These are phyloP conservation scores for Sherardia arvensis DNA, from an alignment of 257 asterid species.

Conservation along the genomic window DNA sequence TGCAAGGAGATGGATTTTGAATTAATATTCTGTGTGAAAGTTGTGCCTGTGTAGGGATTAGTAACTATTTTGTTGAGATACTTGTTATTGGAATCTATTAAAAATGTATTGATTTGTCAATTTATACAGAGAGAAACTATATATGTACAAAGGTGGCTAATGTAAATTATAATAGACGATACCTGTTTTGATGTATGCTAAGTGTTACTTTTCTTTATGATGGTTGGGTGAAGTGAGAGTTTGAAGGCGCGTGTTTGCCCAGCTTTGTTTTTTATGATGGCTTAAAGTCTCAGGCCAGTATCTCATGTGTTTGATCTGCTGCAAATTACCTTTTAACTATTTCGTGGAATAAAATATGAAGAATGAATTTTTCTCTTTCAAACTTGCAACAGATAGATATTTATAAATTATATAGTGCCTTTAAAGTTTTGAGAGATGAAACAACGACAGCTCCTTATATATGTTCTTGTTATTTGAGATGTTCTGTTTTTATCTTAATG, in stretches of 20 bases:
- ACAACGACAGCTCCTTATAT: too few relatives aligned
- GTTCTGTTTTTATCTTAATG: neutral
- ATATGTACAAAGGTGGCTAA: neutral
- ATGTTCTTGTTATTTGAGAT: too few relatives aligned
- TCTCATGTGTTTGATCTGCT: too few relatives aligned
- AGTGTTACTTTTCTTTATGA: neutral
- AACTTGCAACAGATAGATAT: too few relatives aligned
- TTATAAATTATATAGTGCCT: neutral
- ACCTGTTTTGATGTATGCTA: neutral
- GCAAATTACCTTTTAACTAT: neutral
- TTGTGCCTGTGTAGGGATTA: neutral
- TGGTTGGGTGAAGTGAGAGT: neutral
- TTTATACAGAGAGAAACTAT: neutral
- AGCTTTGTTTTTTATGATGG: neutral
- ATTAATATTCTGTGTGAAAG: neutral
- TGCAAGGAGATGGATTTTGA: neutral
- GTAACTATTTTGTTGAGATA: neutral
- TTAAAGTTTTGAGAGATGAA: neutral
- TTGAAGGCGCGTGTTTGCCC: neutral
- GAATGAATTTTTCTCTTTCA: neutral
- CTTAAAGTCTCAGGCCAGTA: neutral
- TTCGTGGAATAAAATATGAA: neutral
- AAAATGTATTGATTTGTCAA: neutral
- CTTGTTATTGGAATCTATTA: neutral
- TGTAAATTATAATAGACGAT: neutral